These are phyloP conservation scores for Colletotrichum sansevieriae DNA, from an alignment of 2,329 filamentous ascomycete species.

Conservation along the genomic window DNA sequence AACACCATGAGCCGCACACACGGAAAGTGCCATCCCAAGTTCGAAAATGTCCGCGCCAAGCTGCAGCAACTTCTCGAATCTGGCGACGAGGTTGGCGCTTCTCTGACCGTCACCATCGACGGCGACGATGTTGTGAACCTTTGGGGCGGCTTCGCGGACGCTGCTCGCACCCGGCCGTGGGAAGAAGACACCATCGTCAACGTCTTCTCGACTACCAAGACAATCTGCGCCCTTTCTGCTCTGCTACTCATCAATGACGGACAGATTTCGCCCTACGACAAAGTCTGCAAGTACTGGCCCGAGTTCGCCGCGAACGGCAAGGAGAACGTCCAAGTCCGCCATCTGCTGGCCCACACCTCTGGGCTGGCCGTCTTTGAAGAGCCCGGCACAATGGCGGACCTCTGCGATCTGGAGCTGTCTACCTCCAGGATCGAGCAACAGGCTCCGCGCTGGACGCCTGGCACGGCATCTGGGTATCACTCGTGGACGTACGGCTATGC, in stretches of 20 bases:
- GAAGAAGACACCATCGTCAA: conserved; percentile 54
- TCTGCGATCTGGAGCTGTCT: conserved; percentile 49
- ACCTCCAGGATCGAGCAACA: conserved; percentile 55
- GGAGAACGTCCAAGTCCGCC: conserved; percentile 53
- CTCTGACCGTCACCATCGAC: conserved; percentile 55
- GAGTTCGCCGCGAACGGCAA: conserved; percentile 59
- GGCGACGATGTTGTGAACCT: conserved; percentile 59
- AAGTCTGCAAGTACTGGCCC: conserved; percentile 59
- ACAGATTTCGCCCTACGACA: conserved; percentile 51
- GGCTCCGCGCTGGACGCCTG: conserved; percentile 59
- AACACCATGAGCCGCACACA: conserved; percentile 45
- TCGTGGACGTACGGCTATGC: conserved; percentile 55
- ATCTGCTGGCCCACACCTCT: conserved; percentile 57
- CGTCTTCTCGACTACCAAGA: conserved; percentile 58
- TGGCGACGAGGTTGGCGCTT: conserved; percentile 59
- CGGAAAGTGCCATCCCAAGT: conserved; percentile 53
- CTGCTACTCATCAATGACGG: conserved; percentile 57
- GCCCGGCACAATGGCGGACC: conserved; percentile 48
- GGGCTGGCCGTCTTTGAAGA: conserved; percentile 52
- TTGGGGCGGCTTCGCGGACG: conserved; percentile 57
- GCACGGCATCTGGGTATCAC: conserved; percentile 59
- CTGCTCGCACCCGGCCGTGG: conserved; percentile 51
- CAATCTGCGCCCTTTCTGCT: conserved; percentile 51
- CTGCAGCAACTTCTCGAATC: conserved; percentile 52
- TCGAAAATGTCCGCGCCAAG: conserved; percentile 50